A percentile compares a stretch with the other conserved stretches of the same genome.
Evolutionary conservation across 2,329 filamentous ascomycete species (phyloP).

Genomic region (Pseudogymnoascus sp.): DNA sequence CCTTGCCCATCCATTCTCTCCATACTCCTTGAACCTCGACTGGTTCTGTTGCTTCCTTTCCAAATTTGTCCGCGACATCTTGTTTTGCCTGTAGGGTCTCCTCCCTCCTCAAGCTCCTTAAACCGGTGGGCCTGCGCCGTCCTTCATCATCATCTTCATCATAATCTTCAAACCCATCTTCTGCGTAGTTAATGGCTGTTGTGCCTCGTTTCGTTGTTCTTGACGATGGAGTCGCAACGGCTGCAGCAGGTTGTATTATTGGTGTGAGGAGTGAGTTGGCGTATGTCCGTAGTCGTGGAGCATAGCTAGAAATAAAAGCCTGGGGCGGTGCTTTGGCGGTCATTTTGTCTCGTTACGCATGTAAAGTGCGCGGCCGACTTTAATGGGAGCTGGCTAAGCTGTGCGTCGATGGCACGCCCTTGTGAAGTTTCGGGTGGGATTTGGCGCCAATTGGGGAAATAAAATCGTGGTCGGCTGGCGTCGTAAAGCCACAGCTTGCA

Average conservation of each 20-base stretch:
- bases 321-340: slow-evolving; percentile 53
- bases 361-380: background rate
- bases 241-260: slow-evolving; percentile 64
- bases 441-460: background rate
- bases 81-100: slow-evolving; percentile 58
- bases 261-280: slow-evolving; percentile 88
- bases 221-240: slow-evolving; percentile 57
- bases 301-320: slow-evolving; percentile 85
- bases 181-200: slow-evolving; percentile 94
- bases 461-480: background rate
- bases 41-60: slow-evolving; percentile 72
- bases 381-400: background rate
- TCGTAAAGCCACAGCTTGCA: background rate
- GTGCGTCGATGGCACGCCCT: background rate
- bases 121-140: slow-evolving; percentile 64
- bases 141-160: slow-evolving; percentile 72
- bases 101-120: slow-evolving; percentile 75
- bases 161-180: slow-evolving; percentile 86
- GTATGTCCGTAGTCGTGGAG: slow-evolving; percentile 82
- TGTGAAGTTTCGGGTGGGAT: background rate
- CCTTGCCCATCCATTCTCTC: slow-evolving; percentile 90
- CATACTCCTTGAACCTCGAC: slow-evolving; percentile 86
- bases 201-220: slow-evolving; percentile 97
- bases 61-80: slow-evolving; percentile 67
- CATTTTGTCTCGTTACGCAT: slow-evolving; percentile 10